Conservation (phyloP, 108 stramenopile species). For the Nitzschia sp. region DNA sequence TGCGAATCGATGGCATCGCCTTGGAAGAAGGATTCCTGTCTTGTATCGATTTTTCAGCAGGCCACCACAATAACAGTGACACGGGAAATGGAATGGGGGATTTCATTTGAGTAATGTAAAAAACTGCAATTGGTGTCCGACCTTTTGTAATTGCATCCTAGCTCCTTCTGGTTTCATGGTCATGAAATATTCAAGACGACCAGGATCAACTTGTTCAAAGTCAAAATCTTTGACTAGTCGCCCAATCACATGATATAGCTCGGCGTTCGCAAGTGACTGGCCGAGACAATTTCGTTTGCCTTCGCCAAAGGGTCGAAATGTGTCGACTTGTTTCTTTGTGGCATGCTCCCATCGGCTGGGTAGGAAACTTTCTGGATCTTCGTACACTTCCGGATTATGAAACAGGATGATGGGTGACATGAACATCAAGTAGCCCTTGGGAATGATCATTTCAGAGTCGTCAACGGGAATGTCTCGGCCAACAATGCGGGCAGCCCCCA, state of each 20-base stretch:
- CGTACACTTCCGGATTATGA: slow-evolving; percentile 38
- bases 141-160: not conserved
- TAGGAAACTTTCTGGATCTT: slow-evolving; percentile 42
- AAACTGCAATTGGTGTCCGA: no score
- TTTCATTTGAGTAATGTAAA: no score
- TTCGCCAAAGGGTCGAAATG: slow-evolving; percentile 40
- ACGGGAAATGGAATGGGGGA: no score
- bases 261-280: slow-evolving; percentile 42
- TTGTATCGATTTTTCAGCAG: no score
- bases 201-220: slow-evolving; percentile 28
- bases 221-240: slow-evolving; percentile 31
- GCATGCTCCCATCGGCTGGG: slow-evolving; percentile 49
- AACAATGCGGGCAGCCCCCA: slow-evolving; percentile 18
- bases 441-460: slow-evolving; percentile 32
- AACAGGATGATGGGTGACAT: slow-evolving; percentile 21
- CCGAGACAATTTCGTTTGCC: slow-evolving; percentile 52
- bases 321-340: slow-evolving; percentile 7
- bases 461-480: slow-evolving; percentile 27
- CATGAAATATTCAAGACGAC: slow-evolving; percentile 24
- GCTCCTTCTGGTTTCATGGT: slow-evolving; percentile 28
- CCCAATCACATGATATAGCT: slow-evolving; percentile 39
- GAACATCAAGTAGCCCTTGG: slow-evolving; percentile 38
- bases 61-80: no score
- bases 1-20: not conserved
- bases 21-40: no score